Evolutionary conservation across 352 stramenopile genomes (phyloP).

Genomic region (Phytophthora europaea): DNA sequence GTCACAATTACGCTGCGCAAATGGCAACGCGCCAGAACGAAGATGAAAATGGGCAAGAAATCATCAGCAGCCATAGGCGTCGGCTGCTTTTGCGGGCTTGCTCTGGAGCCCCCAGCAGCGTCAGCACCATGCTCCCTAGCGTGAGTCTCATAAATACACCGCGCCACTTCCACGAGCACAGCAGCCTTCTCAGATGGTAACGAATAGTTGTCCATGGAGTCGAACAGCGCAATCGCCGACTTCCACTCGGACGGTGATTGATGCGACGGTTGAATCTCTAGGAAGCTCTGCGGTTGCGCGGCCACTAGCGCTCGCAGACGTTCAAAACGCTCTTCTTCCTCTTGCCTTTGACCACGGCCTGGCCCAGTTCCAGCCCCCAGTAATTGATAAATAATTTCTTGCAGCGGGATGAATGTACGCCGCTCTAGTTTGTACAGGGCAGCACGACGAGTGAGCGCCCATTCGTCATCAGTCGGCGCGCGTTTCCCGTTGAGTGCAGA

Average conservation of each 20-base stretch:
- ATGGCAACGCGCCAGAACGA: slow-evolving; percentile 59
- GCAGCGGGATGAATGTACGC: slow-evolving; percentile 71
- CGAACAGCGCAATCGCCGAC: slow-evolving; percentile 53
- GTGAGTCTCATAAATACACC: slow-evolving; percentile 80
- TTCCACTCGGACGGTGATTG: slow-evolving; percentile 69
- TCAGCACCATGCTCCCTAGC: slow-evolving; percentile 50
- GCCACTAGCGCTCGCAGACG: slow-evolving; percentile 56
- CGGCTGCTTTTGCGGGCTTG: slow-evolving; percentile 15
- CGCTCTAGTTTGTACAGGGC: slow-evolving; percentile 73
- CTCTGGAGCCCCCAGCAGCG: background rate
- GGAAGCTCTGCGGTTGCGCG: slow-evolving; percentile 57
- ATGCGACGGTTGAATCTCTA: slow-evolving; percentile 68
- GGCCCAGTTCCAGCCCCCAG: slow-evolving; percentile 44
- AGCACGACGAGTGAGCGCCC: slow-evolving; percentile 58
- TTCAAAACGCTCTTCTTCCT: slow-evolving; percentile 67
- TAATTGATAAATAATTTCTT: slow-evolving; percentile 75
- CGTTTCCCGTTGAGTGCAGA: slow-evolving; percentile 25
- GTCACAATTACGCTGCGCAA: slow-evolving; percentile 70
- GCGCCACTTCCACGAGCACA: slow-evolving; percentile 72
- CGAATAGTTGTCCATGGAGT: slow-evolving; percentile 80
- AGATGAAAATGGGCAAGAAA: slow-evolving; percentile 88
- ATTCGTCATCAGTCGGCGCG: slow-evolving; percentile 55
- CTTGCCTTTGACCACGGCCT: slow-evolving; percentile 25
- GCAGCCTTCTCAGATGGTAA: slow-evolving; percentile 74
- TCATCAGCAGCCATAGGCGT: slow-evolving; percentile 74